Percentiles rank a stretch among this genome's conserved stretches.
Conservation (phyloP, 805 yeast genomes). For the Pichia insulana region DNA sequence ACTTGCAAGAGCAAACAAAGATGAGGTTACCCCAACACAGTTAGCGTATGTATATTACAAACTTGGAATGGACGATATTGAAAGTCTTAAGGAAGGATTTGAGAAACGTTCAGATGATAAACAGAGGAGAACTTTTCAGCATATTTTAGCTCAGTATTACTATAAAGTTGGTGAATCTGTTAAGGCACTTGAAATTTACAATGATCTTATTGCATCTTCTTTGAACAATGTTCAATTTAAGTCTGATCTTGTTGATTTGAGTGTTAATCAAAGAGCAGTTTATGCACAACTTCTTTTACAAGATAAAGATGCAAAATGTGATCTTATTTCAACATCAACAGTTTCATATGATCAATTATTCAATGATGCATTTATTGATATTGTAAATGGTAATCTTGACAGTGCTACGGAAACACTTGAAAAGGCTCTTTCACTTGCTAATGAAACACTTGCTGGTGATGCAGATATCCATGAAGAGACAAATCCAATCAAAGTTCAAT, state of each 20-base stretch:
- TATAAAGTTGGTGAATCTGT: slow-evolving; percentile 39
- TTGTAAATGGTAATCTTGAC: slow-evolving; percentile 33
- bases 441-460: slow-evolving; percentile 30
- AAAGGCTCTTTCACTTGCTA: slow-evolving; percentile 37
- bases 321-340: slow-evolving; percentile 10
- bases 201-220: slow-evolving; percentile 24
- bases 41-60: slow-evolving; percentile 58
- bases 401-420: slow-evolving; percentile 37
- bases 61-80: slow-evolving; percentile 25
- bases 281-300: slow-evolving; percentile 35
- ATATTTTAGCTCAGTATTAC: slow-evolving; percentile 44
- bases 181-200: slow-evolving; percentile 40
- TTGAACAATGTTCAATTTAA: slow-evolving; percentile 20
- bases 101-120: no score
- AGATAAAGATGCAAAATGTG: slow-evolving; percentile 2
- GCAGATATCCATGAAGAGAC: slow-evolving; percentile 43
- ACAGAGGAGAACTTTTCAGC: slow-evolving; percentile 26
- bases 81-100: not conserved
- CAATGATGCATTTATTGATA: slow-evolving; percentile 46
- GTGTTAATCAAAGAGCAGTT: slow-evolving; percentile 63
- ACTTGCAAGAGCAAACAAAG: not conserved
- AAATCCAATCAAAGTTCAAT: slow-evolving; percentile 54
- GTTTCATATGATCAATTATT: slow-evolving; percentile 49
- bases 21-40: slow-evolving; percentile 26
- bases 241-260: slow-evolving; percentile 43